Conservation (phyloP, 2,329 filamentous ascomycete species). For the Penicillium sp. region DNA sequence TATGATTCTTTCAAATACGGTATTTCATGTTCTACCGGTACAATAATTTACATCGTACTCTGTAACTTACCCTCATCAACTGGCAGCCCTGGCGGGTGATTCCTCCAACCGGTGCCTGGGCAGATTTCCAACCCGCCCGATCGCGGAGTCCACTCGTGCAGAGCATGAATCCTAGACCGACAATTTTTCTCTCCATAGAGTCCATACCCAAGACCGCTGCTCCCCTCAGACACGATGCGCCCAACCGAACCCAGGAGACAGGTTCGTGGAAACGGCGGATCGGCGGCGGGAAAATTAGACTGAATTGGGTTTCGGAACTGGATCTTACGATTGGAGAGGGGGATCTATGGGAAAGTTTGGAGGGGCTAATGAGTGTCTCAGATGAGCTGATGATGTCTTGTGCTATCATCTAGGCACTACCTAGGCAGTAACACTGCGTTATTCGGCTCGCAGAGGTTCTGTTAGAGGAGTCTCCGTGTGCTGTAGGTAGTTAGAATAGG, state of each 20-base stretch:
- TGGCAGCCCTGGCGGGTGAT: background rate
- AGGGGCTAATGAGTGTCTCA: background rate
- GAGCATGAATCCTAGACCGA: background rate
- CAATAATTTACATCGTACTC: background rate
- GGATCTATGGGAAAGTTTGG: background rate
- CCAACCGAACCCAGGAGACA: constrained; percentile 12
- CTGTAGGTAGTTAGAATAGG: background rate
- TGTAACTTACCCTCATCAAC: background rate
- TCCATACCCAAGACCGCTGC: background rate
- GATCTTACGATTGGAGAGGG: background rate
- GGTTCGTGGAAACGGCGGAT: constrained; percentile 13
- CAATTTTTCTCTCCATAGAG: background rate
- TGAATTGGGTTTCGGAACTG: background rate
- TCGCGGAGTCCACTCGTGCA: background rate
- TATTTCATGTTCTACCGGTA: background rate
- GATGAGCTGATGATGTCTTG: background rate
- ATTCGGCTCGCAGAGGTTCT: background rate
- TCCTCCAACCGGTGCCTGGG: background rate
- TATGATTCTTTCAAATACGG: background rate
- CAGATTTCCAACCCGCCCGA: background rate
- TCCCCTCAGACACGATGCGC: constrained; percentile 8
- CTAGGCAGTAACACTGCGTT: background rate
- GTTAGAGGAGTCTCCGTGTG: background rate
- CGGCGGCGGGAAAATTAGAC: constrained; percentile 4
- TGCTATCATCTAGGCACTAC: too few relatives aligned